Evolutionary conservation across 1,284 basidiomycete genomes (phyloP).

Genomic region (Porodaedalea pini): DNA sequence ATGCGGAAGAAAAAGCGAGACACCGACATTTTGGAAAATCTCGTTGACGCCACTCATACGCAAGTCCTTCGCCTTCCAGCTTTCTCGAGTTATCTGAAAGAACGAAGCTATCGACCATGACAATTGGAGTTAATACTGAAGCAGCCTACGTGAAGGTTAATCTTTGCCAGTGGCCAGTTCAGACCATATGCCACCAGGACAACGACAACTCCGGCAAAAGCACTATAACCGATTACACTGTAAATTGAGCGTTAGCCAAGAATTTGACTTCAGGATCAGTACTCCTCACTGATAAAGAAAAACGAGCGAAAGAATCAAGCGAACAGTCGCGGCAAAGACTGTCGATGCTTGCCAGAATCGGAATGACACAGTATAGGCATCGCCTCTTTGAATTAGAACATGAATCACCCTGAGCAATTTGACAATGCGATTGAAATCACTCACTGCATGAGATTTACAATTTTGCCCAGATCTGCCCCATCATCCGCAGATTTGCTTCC

Average conservation of each 20-base stretch:
- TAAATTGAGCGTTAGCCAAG: background rate
- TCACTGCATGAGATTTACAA: constrained; percentile 70
- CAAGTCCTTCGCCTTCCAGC: constrained; percentile 68
- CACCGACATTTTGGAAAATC: constrained; percentile 54
- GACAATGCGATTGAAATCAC: constrained; percentile 25
- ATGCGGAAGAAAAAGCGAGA: no score
- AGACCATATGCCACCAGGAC: constrained; percentile 63
- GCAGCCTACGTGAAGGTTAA: constrained; percentile 56
- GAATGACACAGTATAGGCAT: constrained; percentile 66
- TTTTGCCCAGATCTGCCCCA: constrained; percentile 64
- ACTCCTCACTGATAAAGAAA: constrained; percentile 69
- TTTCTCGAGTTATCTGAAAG: constrained; percentile 52
- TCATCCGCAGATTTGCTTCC: constrained; percentile 37
- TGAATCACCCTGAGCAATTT: background rate
- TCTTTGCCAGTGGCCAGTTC: constrained; percentile 62
- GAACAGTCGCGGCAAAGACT: constrained; percentile 68
- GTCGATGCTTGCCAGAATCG: constrained; percentile 70
- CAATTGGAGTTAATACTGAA: background rate
- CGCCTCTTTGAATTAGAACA: constrained; percentile 54
- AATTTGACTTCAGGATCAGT: background rate
- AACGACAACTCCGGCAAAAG: constrained; percentile 72
- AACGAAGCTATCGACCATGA: constrained; percentile 3
- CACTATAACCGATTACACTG: constrained; percentile 81
- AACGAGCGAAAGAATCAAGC: constrained; percentile 66
- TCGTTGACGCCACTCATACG: constrained; percentile 80